phyloP scores from a whole-genome alignment of 2,329 filamentous ascomycete genomes.

The Paradendryphiella salina region DNA sequence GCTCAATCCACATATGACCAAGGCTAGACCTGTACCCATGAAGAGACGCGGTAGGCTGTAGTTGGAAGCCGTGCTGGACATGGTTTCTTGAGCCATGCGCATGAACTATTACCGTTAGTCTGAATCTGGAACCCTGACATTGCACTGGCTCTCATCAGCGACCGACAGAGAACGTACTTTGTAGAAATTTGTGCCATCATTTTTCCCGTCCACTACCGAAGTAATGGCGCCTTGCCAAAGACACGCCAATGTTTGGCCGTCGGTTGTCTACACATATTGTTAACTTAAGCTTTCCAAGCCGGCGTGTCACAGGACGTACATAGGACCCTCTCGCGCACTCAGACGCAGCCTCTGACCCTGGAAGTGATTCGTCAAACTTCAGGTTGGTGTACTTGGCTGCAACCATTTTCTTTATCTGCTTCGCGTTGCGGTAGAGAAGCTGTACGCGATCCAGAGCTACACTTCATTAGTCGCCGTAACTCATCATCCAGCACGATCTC shows the following conservation, averaged over 20 bases:
- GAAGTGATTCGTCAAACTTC: conserved; percentile 48
- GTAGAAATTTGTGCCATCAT: conserved; percentile 46
- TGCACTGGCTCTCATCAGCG: neutral
- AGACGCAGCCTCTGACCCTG: neutral
- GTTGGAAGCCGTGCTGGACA: conserved; percentile 90
- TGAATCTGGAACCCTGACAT: neutral
- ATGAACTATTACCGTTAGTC: conserved; percentile 59
- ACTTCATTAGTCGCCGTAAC: conserved; percentile 31
- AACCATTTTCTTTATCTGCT: conserved; percentile 77
- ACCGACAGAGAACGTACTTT: conserved; percentile 42
- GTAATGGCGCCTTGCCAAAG: conserved; percentile 60
- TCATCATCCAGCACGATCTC: conserved; percentile 14
- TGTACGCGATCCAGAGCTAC: conserved; percentile 60
- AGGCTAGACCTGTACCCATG: conserved; percentile 51
- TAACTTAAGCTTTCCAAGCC: neutral
- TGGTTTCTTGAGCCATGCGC: conserved; percentile 70
- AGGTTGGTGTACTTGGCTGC: conserved; percentile 69
- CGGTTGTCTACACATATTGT: conserved; percentile 14
- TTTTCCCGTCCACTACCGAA: conserved; percentile 9
- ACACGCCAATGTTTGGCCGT: conserved; percentile 61
- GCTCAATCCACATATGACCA: conserved; percentile 49
- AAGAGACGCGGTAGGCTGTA: conserved; percentile 73
- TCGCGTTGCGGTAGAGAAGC: conserved; percentile 75
- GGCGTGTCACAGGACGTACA: neutral
- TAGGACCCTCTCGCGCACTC: neutral